Conservation (phyloP, 345 rosid genomes). For the Murraya paniculata region DNA sequence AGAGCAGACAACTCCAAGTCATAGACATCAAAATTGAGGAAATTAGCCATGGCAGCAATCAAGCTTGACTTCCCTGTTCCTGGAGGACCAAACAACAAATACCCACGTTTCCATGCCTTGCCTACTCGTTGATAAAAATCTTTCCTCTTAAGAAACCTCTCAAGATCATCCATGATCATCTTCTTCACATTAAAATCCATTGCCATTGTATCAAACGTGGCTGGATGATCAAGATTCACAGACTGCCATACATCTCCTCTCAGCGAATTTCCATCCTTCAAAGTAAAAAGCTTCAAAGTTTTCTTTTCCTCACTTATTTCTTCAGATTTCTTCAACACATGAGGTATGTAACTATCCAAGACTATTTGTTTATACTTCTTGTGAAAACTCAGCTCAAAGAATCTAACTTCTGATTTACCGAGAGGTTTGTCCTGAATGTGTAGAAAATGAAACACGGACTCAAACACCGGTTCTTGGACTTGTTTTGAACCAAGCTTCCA, state of each 20-base stretch:
- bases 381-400: constrained; percentile 26
- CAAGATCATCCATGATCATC: constrained; percentile 30
- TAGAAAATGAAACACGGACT: too few relatives aligned
- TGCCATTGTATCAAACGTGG: constrained; percentile 29
- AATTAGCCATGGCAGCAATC: constrained; percentile 32
- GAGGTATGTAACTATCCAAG: constrained; percentile 20
- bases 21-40: constrained; percentile 24
- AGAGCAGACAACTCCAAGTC: constrained; percentile 28
- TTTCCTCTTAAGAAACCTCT: constrained; percentile 29
- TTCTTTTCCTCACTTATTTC: constrained; percentile 20
- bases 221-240: constrained; percentile 31
- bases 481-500: constrained; percentile 22
- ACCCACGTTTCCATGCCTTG: constrained; percentile 34
- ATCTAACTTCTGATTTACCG: background rate
- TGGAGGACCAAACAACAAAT: constrained; percentile 31
- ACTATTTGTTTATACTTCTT: constrained; percentile 31
- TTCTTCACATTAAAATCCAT: constrained; percentile 27
- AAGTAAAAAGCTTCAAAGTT: constrained; percentile 23
- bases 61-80: constrained; percentile 35
- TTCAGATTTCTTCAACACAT: constrained; percentile 14
- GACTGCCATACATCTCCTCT: constrained; percentile 23
- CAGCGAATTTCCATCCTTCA: constrained; percentile 13
- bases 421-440: background rate
- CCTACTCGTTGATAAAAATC: constrained; percentile 27
- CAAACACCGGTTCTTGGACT: background rate